Percentiles rank a stretch among this genome's conserved stretches.
These are phyloP conservation scores for Dianthus caryophyllus DNA, from an alignment of 148 eudicot genomes.

Conservation along the genomic window DNA sequence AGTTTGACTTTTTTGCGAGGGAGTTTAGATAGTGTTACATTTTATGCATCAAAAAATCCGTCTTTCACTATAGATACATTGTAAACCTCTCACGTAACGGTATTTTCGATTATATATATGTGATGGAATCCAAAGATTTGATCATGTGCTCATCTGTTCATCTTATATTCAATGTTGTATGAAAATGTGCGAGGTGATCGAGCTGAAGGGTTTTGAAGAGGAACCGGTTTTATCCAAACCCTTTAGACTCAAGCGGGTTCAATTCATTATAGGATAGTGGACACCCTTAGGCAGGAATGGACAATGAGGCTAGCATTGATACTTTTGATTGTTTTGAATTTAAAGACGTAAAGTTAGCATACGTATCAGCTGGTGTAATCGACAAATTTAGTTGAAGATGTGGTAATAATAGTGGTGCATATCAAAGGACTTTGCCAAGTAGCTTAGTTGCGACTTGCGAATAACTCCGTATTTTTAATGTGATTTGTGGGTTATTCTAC, in stretches of 20 bases:
- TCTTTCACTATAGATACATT: too few species aligned
- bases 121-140: too few species aligned
- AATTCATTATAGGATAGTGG: too few species aligned
- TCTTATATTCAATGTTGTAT: neutral
- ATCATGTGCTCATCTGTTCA: neutral
- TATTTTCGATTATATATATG: too few species aligned
- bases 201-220: neutral
- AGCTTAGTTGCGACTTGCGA: too few species aligned
- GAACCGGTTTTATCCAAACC: neutral
- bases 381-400: neutral
- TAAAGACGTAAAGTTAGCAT: too few species aligned
- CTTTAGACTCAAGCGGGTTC: too few species aligned
- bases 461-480: neutral
- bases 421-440: neutral
- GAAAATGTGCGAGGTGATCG: neutral
- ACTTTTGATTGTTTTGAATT: neutral
- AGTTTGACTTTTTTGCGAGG: too few species aligned
- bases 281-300: too few species aligned
- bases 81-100: too few species aligned
- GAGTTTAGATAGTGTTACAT: too few species aligned
- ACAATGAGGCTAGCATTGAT: neutral
- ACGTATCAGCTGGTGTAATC: neutral
- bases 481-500: slow-evolving; percentile 12
- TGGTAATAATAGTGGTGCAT: neutral
- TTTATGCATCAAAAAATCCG: too few species aligned